Evolutionary conservation across 108 stramenopile genomes (phyloP), one percentile per base, ranked within the genome.

Genomic region (Cyclotella cryptica): DNA sequence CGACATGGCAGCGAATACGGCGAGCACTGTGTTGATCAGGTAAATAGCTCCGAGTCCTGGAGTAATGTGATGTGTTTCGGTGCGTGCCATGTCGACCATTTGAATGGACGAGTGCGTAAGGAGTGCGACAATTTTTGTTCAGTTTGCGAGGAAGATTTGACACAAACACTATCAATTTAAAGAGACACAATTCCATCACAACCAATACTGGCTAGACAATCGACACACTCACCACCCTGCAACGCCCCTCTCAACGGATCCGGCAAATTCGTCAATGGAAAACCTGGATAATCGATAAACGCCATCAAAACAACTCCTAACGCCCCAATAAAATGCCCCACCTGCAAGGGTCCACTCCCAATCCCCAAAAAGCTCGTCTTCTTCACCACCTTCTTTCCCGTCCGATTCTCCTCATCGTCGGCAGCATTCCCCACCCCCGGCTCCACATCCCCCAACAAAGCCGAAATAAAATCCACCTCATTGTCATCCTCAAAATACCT

Each of bases 211-310:
- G 13, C 53, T 6, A 26, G 62, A 77, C 62, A 29, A 52, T 28
- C 19, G 22, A 41, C 8, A 35, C 41, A 81, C 91, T 62, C 69
- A 92, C 91, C 93, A 54, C 90, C 90, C 86, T 95, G 94, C 49
- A 96, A 79, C 10, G 87, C 81, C 27, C 70, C 92, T 61, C 94
- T 83, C 55, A 92, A 30, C 0, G 87, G 88, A 53, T 90, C 85
- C 19, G 94, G 94, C 61, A 96, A 84, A 77, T 96, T 92, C 0
- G 94, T 96, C 83, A 96, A 75, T 1, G 94, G 94, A 74, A 96
- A 96, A 21, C 94, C 94, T 39, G 94, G 94, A 75, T 96, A 96
- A 69, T 96, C 88, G 21, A 96, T 89, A 69, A 91, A 93, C 45
- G 91, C 92, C 89, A 90, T 90, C 40, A 96, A 57, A 3, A 93